phyloP scores from a whole-genome alignment of 306 rosid species.

The Canavalia gladiata region DNA sequence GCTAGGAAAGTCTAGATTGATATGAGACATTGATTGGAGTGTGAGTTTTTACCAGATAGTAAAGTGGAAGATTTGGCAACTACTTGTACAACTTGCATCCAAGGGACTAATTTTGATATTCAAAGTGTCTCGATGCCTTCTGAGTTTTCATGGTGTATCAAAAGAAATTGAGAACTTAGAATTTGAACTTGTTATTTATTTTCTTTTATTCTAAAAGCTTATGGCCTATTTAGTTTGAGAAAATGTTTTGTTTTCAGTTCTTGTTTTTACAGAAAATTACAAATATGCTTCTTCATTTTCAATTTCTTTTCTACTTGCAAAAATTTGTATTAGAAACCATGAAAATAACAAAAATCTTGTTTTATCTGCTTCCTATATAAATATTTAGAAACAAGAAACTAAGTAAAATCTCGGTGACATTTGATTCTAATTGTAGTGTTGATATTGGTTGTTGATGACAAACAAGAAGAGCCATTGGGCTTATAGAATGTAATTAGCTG shows the following conservation, averaged over 20 bases:
- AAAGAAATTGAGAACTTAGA: neutral
- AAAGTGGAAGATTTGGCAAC: neutral
- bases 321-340: too few species aligned
- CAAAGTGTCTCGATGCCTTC: neutral
- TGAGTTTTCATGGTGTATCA: neutral
- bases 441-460: constrained; percentile 2
- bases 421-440: neutral
- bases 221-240: too few species aligned
- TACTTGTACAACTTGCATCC: neutral
- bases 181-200: too few species aligned
- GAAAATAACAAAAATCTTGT: too few species aligned
- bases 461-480: neutral
- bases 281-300: too few species aligned
- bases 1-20: neutral
- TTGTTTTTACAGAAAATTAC: too few species aligned
- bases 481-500: neutral
- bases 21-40: neutral
- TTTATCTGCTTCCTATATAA: too few species aligned
- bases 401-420: too few species aligned
- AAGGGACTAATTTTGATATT: neutral
- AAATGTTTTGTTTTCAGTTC: too few species aligned
- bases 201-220: too few species aligned
- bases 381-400: too few species aligned
- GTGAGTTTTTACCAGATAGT: neutral
- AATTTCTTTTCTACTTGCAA: too few species aligned